A percentile compares a stretch with the other conserved stretches of the same genome.
Conservation (phyloP, 345 rosid species). For the Melastoma malabathricum region DNA sequence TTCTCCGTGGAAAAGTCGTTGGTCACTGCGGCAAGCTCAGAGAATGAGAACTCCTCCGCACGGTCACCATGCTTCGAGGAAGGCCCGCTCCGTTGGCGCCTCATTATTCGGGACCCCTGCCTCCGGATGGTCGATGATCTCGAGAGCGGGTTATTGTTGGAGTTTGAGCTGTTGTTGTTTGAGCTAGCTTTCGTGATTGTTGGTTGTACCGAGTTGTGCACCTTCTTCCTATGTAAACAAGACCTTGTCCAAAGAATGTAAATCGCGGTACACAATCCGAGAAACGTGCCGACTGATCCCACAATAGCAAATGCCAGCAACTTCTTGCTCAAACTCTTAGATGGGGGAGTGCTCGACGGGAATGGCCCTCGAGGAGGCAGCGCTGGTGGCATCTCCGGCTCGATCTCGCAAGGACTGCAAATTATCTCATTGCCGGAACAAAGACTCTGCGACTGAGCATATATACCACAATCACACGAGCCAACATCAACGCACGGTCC, state of each 20-base stretch:
- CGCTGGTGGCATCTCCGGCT: not conserved
- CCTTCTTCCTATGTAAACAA: no score
- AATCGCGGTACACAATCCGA: no score
- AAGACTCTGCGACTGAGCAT: conserved; percentile 24
- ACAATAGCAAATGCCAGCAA: no score
- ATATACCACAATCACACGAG: conserved; percentile 33
- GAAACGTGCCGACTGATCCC: no score
- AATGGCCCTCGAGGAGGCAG: conserved; percentile 1
- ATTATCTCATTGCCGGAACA: conserved; percentile 46
- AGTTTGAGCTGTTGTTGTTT: conserved; percentile 19
- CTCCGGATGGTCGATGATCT: conserved; percentile 55
- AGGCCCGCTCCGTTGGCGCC: conserved; percentile 88
- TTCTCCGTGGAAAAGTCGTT: conserved; percentile 52
- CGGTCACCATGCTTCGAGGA: conserved; percentile 63
- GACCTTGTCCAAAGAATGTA: no score
- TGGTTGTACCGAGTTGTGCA: no score
- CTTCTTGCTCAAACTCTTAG: conserved; percentile 10
- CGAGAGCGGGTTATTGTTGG: conserved; percentile 40
- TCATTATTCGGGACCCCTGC: conserved; percentile 56
- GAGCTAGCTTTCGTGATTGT: conserved; percentile 49
- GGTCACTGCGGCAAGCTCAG: conserved; percentile 69
- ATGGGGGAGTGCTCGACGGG: conserved; percentile 11
- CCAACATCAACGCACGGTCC: conserved; percentile 49
- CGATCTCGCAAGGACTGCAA: conserved; percentile 30
- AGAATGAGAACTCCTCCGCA: conserved; percentile 59